Conservation (phyloP, 139 green algal species). For the Coelastrella sp. region DNA sequence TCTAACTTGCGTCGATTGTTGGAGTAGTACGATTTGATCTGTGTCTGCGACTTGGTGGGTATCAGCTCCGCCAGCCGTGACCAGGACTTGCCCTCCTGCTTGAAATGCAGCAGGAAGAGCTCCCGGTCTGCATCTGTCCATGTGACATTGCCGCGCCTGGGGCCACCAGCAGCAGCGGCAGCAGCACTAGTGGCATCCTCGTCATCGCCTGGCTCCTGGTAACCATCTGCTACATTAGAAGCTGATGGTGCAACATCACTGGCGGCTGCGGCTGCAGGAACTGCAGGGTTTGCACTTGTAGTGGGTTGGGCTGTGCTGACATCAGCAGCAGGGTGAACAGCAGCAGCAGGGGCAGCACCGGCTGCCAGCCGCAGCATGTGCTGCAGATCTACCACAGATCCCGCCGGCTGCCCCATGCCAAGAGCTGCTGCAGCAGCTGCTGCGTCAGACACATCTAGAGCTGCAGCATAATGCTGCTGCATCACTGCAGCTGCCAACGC, state of each 20-base stretch:
- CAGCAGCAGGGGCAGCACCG: neutral
- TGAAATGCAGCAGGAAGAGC: conserved; percentile 63
- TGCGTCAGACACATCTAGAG: neutral
- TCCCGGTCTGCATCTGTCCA: conserved; percentile 72
- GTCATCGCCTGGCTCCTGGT: conserved; percentile 5
- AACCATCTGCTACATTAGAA: neutral
- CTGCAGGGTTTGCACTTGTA: no score
- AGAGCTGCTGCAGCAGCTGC: neutral
- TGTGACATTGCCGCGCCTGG: conserved; percentile 44
- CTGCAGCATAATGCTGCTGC: neutral
- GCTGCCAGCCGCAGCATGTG: conserved; percentile 22
- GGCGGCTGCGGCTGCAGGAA: neutral
- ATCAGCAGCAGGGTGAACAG: no score
- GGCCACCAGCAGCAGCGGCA: conserved; percentile 12
- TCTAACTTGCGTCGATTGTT: conserved; percentile 83
- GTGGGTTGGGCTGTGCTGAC: no score
- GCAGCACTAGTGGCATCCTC: neutral
- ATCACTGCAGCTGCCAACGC: neutral
- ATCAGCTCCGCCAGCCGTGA: conserved; percentile 65
- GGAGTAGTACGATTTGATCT: conserved; percentile 89
- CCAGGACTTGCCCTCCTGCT: conserved; percentile 78
- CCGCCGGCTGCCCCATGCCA: neutral
- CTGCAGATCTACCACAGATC: neutral
- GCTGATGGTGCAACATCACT: neutral
- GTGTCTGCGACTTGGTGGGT: conserved; percentile 72